phyloP scores from a whole-genome alignment of 371 early-diverging fungal species.

The Chytridiales sp. region DNA sequence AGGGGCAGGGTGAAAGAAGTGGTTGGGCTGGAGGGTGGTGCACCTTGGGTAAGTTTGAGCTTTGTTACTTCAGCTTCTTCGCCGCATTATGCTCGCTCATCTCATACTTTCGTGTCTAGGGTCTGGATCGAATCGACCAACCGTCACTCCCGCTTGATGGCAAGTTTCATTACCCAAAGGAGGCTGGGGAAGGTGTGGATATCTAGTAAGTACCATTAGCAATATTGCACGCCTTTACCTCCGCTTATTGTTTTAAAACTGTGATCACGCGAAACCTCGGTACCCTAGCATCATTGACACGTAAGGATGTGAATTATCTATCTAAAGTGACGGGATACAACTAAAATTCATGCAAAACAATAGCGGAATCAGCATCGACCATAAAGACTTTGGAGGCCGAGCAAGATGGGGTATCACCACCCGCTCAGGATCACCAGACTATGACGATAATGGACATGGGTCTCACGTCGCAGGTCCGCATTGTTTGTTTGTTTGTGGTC shows the following conservation, averaged over 20 bases:
- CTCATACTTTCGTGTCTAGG: slow-evolving; percentile 5
- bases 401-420: slow-evolving; percentile 73
- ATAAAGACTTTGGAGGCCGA: slow-evolving; percentile 73
- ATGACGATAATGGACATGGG: slow-evolving; percentile 47
- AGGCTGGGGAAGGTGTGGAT: slow-evolving; percentile 27
- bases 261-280: too few relatives aligned
- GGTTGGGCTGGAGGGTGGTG: slow-evolving; percentile 14
- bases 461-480: background rate
- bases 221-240: too few relatives aligned
- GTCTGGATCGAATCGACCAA: slow-evolving; percentile 35
- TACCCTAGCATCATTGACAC: slow-evolving; percentile 36
- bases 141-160: slow-evolving; percentile 22
- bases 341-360: too few relatives aligned
- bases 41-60: slow-evolving; percentile 29
- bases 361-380: slow-evolving; percentile 65
- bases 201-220: too few relatives aligned
- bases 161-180: slow-evolving; percentile 11
- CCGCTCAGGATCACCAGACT: slow-evolving; percentile 38
- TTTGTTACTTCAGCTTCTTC: too few relatives aligned
- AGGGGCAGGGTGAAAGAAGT: too few relatives aligned
- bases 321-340: slow-evolving; percentile 49
- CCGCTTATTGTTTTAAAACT: too few relatives aligned
- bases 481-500: background rate
- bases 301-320: slow-evolving; percentile 1
- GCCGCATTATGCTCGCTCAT: background rate